Evolutionary conservation across 2,329 filamentous ascomycete genomes (phyloP), one percentile per base, ranked within the genome.

Genomic region (Phaeosphaeria sp.): DNA sequence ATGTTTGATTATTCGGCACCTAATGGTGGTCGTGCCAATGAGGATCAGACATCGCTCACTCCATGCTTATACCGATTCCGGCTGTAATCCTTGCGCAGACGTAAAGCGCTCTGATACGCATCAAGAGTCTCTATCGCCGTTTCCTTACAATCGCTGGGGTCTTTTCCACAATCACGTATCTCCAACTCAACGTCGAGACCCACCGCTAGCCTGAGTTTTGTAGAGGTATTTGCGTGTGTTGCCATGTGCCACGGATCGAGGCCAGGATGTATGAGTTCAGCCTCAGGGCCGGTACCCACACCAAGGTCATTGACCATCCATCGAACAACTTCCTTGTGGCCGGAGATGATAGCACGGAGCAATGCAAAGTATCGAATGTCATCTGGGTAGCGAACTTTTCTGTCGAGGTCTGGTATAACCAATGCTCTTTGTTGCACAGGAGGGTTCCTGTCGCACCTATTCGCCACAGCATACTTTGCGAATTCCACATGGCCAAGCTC

Each of bases 401-500:
- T 36, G 27, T 25, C 18, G 4, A 21, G 24, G 3, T 24, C 25
- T 36, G 17, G 24, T 24, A 21, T 22, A 25, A n/a, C 18, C 18
- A 18, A 22, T 22, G 6, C 9, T 17, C 3, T 5, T 2, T 17
- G 18, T 7, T 36, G n/a, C 7, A 5, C 1, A 2, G 36, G 22
- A 7, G 25, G 53, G 20, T 43, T 18, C 24, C 17, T 25, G 8
- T 55, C 24, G n/a, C 39, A 45, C 33, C 24, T n/a, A 22, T 39
- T 52, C 17, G 8, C 18, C 6, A 58, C 30, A 18, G 48, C 42
- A 43, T 47, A 52, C 36, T 44, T 51, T 15, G 56, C 51, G 18
- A 58, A 54, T 5, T 54, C 51, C 25, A 55, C 15, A 24, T 55
- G 42, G n/a, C 51, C 56, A 36, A 46, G 30, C n/a, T 58, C 56